phyloP scores from a whole-genome alignment of 2,329 filamentous ascomycete genomes.

The Pseudocercospora cruenta region DNA sequence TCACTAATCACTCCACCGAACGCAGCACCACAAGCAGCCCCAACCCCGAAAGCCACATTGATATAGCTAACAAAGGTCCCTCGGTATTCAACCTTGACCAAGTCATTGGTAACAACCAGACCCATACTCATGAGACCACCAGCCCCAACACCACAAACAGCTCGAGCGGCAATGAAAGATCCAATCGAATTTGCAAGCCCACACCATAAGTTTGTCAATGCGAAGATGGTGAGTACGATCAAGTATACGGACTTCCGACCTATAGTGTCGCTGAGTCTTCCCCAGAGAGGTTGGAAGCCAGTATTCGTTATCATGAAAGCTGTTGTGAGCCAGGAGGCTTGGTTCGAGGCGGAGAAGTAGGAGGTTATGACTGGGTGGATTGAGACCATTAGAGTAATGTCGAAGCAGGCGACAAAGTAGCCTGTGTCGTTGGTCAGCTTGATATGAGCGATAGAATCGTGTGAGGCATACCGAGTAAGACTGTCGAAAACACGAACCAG shows the following conservation, averaged over 20 bases:
- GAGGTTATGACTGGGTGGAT: conserved; percentile 62
- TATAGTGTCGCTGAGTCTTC: conserved; percentile 72
- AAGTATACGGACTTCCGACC: conserved; percentile 57
- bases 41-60: conserved; percentile 65
- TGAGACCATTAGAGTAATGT: conserved; percentile 80
- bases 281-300: conserved; percentile 74
- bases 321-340: conserved; percentile 81
- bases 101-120: conserved; percentile 71
- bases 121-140: conserved; percentile 72
- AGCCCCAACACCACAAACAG: conserved; percentile 72
- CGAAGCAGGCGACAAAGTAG: conserved; percentile 60
- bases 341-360: conserved; percentile 76
- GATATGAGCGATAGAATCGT: background rate
- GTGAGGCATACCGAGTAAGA: conserved; percentile 8
- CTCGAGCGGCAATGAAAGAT: conserved; percentile 71
- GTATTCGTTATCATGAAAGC: conserved; percentile 77
- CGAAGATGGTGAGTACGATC: conserved; percentile 64
- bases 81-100: conserved; percentile 73
- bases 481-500: conserved; percentile 21
- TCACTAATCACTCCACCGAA: conserved; percentile 72
- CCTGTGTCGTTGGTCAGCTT: conserved; percentile 1
- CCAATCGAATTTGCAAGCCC: conserved; percentile 67
- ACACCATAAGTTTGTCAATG: conserved; percentile 69
- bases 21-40: conserved; percentile 62
- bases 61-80: conserved; percentile 72